phyloP scores from a whole-genome alignment of 2,329 filamentous ascomycete genomes.

The Chaetomium globosum region DNA sequence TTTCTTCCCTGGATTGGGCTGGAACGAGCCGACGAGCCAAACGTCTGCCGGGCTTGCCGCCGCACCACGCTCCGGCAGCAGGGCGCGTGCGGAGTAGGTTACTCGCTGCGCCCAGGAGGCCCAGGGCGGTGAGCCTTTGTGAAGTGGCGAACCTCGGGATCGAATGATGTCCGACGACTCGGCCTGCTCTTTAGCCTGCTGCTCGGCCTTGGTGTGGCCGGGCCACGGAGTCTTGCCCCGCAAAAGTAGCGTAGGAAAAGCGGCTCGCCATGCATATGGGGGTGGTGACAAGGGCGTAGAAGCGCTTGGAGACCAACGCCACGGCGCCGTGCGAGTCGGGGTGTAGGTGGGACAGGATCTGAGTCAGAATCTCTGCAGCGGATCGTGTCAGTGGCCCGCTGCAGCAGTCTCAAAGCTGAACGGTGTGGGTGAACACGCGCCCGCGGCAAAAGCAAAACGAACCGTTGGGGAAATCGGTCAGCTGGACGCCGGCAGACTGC shows the following conservation, averaged over 20 bases:
- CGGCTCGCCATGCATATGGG: constrained; percentile 93
- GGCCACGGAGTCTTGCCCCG: constrained; percentile 65
- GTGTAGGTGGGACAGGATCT: constrained; percentile 86
- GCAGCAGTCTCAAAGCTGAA: not conserved
- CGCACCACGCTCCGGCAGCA: constrained; percentile 78
- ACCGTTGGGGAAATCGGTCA: constrained; percentile 80
- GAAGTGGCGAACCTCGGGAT: constrained; percentile 75
- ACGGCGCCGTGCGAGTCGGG: constrained; percentile 81
- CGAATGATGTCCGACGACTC: constrained; percentile 59
- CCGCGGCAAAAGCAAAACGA: constrained; percentile 38
- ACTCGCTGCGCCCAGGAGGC: constrained; percentile 98
- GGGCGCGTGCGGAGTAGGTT: constrained; percentile 83
- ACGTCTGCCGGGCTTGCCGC: constrained; percentile 75
- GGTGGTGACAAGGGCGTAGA: constrained; percentile 83
- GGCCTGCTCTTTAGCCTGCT: constrained; percentile 48
- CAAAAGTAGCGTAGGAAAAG: constrained; percentile 94
- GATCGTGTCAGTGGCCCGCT: constrained; percentile 27
- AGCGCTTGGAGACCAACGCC: constrained; percentile 82
- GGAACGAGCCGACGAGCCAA: constrained; percentile 54
- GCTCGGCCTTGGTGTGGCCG: constrained; percentile 43
- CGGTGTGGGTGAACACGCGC: not conserved
- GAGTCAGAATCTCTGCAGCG: constrained; percentile 79
- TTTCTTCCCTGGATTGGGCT: constrained; percentile 64
- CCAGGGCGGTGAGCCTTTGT: constrained; percentile 76
- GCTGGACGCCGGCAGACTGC: constrained; percentile 47